phyloP scores from a whole-genome alignment of 2,329 filamentous ascomycete genomes.

The Phialophora macrospora region DNA sequence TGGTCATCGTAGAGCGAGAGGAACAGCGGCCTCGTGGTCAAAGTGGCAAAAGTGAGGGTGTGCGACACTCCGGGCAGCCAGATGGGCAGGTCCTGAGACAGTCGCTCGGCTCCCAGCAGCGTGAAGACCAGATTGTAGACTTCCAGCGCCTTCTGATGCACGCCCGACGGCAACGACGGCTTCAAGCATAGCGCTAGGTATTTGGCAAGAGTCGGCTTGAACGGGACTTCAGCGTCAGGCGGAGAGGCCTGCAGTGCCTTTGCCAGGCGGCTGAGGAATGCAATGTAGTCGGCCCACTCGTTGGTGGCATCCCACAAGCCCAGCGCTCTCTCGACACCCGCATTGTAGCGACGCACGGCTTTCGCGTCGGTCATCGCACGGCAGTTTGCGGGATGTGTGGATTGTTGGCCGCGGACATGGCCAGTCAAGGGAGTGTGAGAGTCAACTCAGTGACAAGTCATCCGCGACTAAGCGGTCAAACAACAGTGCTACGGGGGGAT shows the following conservation, averaged over 20 bases:
- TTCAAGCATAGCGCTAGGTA: conserved; percentile 94
- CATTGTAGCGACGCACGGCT: conserved; percentile 83
- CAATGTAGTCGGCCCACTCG: conserved; percentile 99
- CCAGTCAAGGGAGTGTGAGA: not conserved
- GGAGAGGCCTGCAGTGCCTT: conserved; percentile 88
- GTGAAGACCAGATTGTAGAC: conserved; percentile 90
- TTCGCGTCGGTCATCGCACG: conserved; percentile 58
- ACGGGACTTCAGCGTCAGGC: conserved; percentile 75
- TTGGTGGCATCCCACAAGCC: conserved; percentile 90
- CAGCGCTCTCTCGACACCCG: conserved; percentile 83
- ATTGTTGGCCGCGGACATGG: not conserved
- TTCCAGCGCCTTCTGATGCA: conserved; percentile 96
- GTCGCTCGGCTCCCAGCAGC: conserved; percentile 72
- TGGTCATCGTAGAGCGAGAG: conserved; percentile 82
- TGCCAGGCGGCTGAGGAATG: conserved; percentile 85
- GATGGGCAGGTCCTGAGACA: conserved; percentile 80
- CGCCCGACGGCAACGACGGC: conserved; percentile 87
- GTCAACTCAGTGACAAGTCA: not conserved
- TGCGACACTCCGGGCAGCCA: conserved; percentile 89
- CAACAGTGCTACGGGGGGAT: not conserved
- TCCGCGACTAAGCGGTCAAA: not conserved
- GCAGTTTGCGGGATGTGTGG: not conserved
- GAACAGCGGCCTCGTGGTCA: conserved; percentile 85
- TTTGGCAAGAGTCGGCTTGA: conserved; percentile 82
- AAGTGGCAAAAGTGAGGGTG: conserved; percentile 90